Conservation (phyloP, 2,329 filamentous ascomycete genomes). For the Colletotrichum filicis region DNA sequence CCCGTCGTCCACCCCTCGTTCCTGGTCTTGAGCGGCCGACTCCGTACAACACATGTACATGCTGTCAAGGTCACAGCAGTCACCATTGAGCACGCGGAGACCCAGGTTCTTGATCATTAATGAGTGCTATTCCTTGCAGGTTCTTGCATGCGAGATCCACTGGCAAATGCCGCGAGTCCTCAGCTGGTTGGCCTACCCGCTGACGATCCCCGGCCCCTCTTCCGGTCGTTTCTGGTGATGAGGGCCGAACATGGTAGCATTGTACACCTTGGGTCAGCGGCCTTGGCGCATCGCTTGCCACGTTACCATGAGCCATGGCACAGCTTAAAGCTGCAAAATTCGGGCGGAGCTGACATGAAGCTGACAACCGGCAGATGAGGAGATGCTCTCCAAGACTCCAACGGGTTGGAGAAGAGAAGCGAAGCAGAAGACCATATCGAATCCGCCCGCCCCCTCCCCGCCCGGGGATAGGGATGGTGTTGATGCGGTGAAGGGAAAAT, state of each 20-base stretch:
- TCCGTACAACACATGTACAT: not conserved
- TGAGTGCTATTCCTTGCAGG: not conserved
- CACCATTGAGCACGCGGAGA: not conserved
- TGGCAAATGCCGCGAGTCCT: constrained; percentile 5
- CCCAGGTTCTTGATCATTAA: not conserved
- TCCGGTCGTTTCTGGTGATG: not conserved
- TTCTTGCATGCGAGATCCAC: constrained; percentile 3
- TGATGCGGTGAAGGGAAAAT: constrained; percentile 18
- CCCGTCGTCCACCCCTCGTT: not conserved
- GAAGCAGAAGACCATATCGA: not conserved
- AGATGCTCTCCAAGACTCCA: not conserved
- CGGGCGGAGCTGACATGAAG: not conserved
- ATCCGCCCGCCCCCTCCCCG: not conserved
- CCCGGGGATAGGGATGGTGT: not conserved
- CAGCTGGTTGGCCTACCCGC: not conserved
- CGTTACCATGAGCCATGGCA: constrained; percentile 2
- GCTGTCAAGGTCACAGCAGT: not conserved
- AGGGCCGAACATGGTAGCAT: constrained; percentile 18
- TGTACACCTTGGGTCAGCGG: not conserved
- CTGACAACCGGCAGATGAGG: not conserved
- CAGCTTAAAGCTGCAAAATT: not conserved
- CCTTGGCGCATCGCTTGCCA: constrained; percentile 2
- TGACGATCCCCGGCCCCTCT: not conserved
- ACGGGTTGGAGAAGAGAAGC: not conserved
- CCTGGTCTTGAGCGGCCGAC: not conserved